Evolutionary conservation across 208 protist genomes (phyloP).

Genomic region (Wallacemonas collosoma): DNA sequence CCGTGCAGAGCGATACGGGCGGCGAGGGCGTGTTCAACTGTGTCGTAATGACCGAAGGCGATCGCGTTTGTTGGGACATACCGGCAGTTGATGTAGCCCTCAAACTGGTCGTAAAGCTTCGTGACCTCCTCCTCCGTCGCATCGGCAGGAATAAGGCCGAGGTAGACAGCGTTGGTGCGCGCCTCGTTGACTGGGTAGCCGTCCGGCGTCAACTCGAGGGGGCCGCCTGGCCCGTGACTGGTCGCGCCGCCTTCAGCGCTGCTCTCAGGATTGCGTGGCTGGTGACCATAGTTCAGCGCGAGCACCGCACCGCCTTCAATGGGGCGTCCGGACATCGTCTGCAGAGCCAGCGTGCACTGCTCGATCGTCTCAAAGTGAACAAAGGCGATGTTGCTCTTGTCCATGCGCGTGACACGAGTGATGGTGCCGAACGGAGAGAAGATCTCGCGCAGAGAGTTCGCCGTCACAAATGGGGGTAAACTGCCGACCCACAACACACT

Average conservation of each 20-base stretch:
- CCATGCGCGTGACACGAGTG: conserved; percentile 65
- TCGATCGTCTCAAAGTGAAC: conserved; percentile 85
- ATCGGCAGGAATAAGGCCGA: conserved; percentile 76
- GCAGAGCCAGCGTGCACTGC: conserved; percentile 77
- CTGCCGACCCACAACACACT: conserved; percentile 86
- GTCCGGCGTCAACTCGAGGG: conserved; percentile 28
- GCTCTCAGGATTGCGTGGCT: conserved; percentile 25
- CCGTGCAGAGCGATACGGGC: conserved; percentile 64
- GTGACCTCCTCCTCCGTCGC: conserved; percentile 68
- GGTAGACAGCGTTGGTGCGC: conserved; percentile 86
- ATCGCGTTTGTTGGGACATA: conserved; percentile 67
- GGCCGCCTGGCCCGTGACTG: conserved; percentile 14
- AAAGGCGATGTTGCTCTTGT: conserved; percentile 76
- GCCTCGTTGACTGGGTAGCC: conserved; percentile 66
- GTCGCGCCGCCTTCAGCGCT: conserved; percentile 15
- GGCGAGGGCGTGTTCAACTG: conserved; percentile 54
- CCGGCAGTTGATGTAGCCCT: conserved; percentile 87
- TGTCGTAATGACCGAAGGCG: conserved; percentile 87
- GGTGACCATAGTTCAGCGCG: conserved; percentile 84
- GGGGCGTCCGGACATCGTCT: conserved; percentile 68
- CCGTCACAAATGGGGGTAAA: conserved; percentile 65
- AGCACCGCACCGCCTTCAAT: conserved; percentile 77
- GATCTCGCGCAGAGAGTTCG: conserved; percentile 70
- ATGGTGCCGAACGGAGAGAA: conserved; percentile 84
- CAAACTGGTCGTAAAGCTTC: conserved; percentile 64